Percentiles rank a stretch among this genome's conserved stretches.
Conservation (phyloP, 192 early-diverging fungal genomes). For the Globomyces pollinis-pini region DNA sequence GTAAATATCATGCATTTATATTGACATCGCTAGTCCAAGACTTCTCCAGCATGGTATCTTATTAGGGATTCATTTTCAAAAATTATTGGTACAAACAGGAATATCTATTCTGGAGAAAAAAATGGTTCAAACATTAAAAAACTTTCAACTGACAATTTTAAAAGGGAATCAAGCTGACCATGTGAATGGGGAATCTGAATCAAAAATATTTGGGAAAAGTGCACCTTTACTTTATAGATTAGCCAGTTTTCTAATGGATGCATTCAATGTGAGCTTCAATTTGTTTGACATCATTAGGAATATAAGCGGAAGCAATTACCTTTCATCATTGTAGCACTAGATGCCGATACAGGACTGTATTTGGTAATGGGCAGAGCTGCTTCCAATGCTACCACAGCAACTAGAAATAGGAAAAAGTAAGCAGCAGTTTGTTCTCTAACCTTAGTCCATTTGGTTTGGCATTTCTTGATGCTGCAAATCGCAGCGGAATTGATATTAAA, state of each 20-base stretch:
- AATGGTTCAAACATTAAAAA: slow-evolving; percentile 61
- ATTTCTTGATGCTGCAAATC: slow-evolving; percentile 68
- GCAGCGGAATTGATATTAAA: slow-evolving; percentile 53
- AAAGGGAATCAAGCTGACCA: slow-evolving; percentile 27
- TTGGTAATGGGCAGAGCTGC: slow-evolving; percentile 64
- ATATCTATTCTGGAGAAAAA: slow-evolving; percentile 74
- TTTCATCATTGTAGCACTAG: slow-evolving; percentile 69
- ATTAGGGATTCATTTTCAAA: slow-evolving; percentile 68
- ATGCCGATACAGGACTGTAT: slow-evolving; percentile 51
- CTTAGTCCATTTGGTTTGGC: slow-evolving; percentile 69
- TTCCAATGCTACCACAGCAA: slow-evolving; percentile 36
- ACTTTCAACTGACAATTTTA: slow-evolving; percentile 69
- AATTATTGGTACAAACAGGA: slow-evolving; percentile 67
- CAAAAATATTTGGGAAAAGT: slow-evolving; percentile 33
- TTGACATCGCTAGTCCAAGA: neutral
- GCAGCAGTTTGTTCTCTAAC: slow-evolving; percentile 12
- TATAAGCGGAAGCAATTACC: slow-evolving; percentile 61
- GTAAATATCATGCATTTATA: neutral
- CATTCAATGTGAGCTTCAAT: slow-evolving; percentile 48
- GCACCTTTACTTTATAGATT: slow-evolving; percentile 55
- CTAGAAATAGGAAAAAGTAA: slow-evolving; percentile 40
- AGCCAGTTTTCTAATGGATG: slow-evolving; percentile 76
- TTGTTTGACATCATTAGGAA: slow-evolving; percentile 60
- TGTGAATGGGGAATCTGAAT: slow-evolving; percentile 8
- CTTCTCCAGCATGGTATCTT: slow-evolving; percentile 54